Evolutionary conservation across 805 yeast genomes (phyloP), one percentile per base, ranked within the genome.

Genomic region (Debaryomyces maramus): DNA sequence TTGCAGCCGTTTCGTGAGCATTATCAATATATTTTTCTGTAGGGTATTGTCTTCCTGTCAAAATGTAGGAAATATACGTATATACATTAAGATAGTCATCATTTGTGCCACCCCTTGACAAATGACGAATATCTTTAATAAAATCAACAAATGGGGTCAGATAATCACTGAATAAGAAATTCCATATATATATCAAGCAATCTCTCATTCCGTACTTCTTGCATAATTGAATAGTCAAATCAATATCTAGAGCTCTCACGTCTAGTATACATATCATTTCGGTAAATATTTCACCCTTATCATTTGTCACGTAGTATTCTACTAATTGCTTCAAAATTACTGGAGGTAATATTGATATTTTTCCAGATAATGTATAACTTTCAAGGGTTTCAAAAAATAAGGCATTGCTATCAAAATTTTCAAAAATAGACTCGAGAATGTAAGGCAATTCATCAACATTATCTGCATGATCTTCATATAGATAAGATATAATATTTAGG

Each of bases 31-130:
- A 58, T 20, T 66, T 60, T 32, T 85, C 85, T 1, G 85, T 80
- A 0, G 97, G 97, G 56, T 82, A 91, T 43, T 82, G 84, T 40
- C 93, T 68, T 0, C 95, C 95, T 0, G 91, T 83, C 19, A 88
- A 65, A 8, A 81, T 64, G 51, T 79, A 85, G 0, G 88, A 74
- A 44, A 90, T 56, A 53, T 85, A 91, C 0, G 81, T 24, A 39
- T 48, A 63, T 3, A 52, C 65, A 28, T 48, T 46, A 6, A 40
- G 21, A 31, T 34, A 34, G 10, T 48, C 45, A 19, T 17, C 38
- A 40, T 19, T 40, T 17, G 13, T 40, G 4, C 6, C n/a, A 8
- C 10, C 5, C 9, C 17, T 20, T 8, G 9, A 3, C 16, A 14
- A n/a, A 38, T 27, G 33, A 36, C 48, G 50, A 15, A 62, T 63